phyloP scores from a whole-genome alignment of 2,329 filamentous ascomycete genomes.

The Trichoderma koningiopsis region DNA sequence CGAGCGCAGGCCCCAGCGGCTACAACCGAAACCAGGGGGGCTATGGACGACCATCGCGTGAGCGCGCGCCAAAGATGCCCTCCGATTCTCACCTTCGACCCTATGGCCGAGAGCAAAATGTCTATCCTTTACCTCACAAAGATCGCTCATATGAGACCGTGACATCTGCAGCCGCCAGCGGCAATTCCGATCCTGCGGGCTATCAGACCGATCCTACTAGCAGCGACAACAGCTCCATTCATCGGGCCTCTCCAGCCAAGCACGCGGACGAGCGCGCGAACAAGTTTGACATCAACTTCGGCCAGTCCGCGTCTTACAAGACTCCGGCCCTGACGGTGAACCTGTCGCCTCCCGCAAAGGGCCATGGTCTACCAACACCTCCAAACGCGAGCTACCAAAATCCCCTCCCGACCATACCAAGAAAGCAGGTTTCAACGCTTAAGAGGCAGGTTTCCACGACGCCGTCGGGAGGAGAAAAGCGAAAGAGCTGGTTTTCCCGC shows the following conservation, averaged over 20 bases:
- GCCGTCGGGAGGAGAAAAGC: slow-evolving; percentile 60
- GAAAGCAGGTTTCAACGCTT: slow-evolving; percentile 37
- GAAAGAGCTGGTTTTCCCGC: slow-evolving; percentile 86
- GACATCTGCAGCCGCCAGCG: slow-evolving; percentile 73
- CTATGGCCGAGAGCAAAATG: slow-evolving; percentile 45
- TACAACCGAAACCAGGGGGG: slow-evolving; percentile 33
- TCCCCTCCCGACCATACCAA: slow-evolving; percentile 31
- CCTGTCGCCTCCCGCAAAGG: slow-evolving; percentile 31
- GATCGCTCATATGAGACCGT: slow-evolving; percentile 87
- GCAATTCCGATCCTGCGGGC: slow-evolving; percentile 72
- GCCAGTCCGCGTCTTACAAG: slow-evolving; percentile 47
- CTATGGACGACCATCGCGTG: slow-evolving; percentile 26
- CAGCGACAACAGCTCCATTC: slow-evolving; percentile 90
- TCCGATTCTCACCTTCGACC: slow-evolving; percentile 49
- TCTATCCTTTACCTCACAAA: slow-evolving; percentile 62
- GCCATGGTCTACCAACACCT: slow-evolving; percentile 33
- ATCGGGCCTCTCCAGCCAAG: slow-evolving; percentile 65
- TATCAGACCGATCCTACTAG: slow-evolving; percentile 84
- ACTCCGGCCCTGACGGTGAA: slow-evolving; percentile 44
- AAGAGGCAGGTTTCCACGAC: slow-evolving; percentile 37
- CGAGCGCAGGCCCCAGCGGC: slow-evolving; percentile 34
- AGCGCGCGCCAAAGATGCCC: slow-evolving; percentile 45
- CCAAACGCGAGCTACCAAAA: slow-evolving; percentile 30
- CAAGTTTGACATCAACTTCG: slow-evolving; percentile 65
- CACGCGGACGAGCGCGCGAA: slow-evolving; percentile 60